Evolutionary conservation across 208 protist genomes (phyloP).

Genomic region (Leishmania tropica): DNA sequence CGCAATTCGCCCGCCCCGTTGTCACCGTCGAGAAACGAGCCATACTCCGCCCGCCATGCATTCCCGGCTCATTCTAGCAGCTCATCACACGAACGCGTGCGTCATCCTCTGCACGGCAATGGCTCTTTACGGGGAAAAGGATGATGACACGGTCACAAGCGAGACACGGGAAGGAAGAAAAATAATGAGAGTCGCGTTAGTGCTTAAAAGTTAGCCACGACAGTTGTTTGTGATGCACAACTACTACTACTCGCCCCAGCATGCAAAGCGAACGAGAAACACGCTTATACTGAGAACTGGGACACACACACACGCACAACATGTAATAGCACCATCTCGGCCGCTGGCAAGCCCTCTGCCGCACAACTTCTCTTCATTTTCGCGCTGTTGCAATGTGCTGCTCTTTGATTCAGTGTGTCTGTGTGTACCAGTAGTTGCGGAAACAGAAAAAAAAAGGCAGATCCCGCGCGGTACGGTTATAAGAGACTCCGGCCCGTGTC

Average conservation of each 20-base stretch:
- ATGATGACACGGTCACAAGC: not conserved
- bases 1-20: not conserved
- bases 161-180: not conserved
- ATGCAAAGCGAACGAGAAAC: not conserved
- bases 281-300: not conserved
- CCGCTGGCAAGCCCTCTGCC: not conserved
- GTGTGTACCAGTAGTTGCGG: not conserved
- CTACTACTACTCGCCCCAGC: not conserved
- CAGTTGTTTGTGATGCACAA: conserved; percentile 6
- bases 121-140: not conserved
- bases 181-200: not conserved
- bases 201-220: conserved; percentile 14
- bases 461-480: not conserved
- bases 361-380: not conserved
- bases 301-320: not conserved
- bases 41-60: not conserved
- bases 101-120: not conserved
- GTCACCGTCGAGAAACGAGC: not conserved
- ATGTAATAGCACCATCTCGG: not conserved
- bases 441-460: not conserved
- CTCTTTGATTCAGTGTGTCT: not conserved
- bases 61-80: not conserved
- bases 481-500: not conserved
- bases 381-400: not conserved
- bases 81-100: not conserved